phyloP scores from a whole-genome alignment of 352 stramenopile species.

The Pythium biforme region DNA sequence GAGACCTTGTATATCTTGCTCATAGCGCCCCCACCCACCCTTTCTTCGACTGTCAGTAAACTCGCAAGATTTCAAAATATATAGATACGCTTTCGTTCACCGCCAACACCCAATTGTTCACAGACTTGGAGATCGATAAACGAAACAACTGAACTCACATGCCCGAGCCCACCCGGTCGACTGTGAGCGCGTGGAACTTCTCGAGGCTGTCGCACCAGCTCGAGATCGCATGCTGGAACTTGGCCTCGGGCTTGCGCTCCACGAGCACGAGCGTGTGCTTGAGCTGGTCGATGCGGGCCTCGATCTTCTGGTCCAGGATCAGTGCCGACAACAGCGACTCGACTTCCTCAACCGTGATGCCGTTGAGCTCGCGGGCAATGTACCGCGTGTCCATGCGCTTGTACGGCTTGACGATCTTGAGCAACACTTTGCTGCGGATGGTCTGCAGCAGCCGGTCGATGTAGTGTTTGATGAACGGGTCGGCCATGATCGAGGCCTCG shows the following conservation, averaged over 20 bases:
- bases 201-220: slow-evolving; percentile 71
- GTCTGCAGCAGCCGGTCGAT: slow-evolving; percentile 93
- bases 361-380: slow-evolving; percentile 92
- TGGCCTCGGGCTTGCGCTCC: slow-evolving; percentile 61
- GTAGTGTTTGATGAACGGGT: slow-evolving; percentile 95
- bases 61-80: slow-evolving; percentile 6
- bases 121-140: too few species aligned
- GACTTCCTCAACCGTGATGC: slow-evolving; percentile 88
- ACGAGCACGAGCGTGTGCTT: slow-evolving; percentile 73
- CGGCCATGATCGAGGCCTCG: slow-evolving; percentile 89
- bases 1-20: background rate
- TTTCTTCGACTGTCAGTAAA: slow-evolving; percentile 3
- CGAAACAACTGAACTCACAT: slow-evolving; percentile 35
- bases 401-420: slow-evolving; percentile 94
- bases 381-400: slow-evolving; percentile 90
- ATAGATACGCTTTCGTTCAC: slow-evolving; percentile 6
- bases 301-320: slow-evolving; percentile 92
- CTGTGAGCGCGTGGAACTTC: slow-evolving; percentile 64
- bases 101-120: background rate
- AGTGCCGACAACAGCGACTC: slow-evolving; percentile 91
- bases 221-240: slow-evolving; percentile 65
- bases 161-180: slow-evolving; percentile 49
- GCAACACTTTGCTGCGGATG: slow-evolving; percentile 94
- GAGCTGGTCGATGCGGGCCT: slow-evolving; percentile 92
- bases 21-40: background rate